Evolutionary conservation across 441 rosid species (phyloP), one percentile per base, ranked within the genome.

Genomic region (Eutrema salsugineum): DNA sequence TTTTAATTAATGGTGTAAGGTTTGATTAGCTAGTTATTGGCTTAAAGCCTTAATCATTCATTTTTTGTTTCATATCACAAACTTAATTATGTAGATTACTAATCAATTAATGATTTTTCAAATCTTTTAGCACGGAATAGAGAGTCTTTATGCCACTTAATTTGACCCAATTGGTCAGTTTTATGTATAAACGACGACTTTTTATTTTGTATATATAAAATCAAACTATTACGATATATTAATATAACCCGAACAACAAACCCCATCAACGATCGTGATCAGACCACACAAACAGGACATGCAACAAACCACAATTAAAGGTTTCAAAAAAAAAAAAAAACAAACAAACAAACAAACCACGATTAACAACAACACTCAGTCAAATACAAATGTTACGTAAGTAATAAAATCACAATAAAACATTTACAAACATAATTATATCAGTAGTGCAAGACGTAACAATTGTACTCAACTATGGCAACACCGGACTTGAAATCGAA

Each of bases 391-490:
- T 60, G 6, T 71, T 54, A n/a, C 5, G 14, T 61, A 8, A 19
- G 24, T 38, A 58, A 50, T 16, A 12, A 71, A 20, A 60, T 49
- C 39, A 40, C 17, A 17, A 61, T 48, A 22, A 35, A 56, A 32
- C 38, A 35, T 47, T 47, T 6, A 20, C 66, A 24, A 64, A 36
- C 43, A 19, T 50, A 7, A 6, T 38, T 27, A 39, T 14, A 35
- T 83, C 78, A 85, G 40, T 83, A 85, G 44, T 88, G 93, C 78
- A 82, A 39, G 3, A 86, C 83, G 61, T 82, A 80, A 20, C 84
- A 79, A 56, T 76, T 73, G 49, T 83, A 86, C 88, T 83, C 79
- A 11, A 86, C 85, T 1, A 28, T 73, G 4, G 90, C 85, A 17
- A 70, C 84, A 15, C 83, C 82, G 0, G 84, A 10, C 0, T 58